Base-by-base conservation (phyloP, 257 asterid species). In the Jacaranda copaia region DNA sequence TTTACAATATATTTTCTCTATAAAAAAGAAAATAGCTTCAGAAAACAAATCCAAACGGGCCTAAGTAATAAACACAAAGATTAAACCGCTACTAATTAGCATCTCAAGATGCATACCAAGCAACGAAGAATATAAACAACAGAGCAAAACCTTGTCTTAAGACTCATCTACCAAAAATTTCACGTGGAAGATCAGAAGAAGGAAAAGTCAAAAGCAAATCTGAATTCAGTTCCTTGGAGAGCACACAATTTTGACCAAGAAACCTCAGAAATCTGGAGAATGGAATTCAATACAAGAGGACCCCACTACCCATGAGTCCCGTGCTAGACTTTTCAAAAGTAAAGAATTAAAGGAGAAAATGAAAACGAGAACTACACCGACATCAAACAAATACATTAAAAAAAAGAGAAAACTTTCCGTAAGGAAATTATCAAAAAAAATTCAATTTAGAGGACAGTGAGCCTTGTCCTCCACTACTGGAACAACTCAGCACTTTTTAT, bases 401-500 rank as follows among this genome's bases (percentile, higher is more conserved):
- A 3, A 70, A n/a, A 20, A 1, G 13, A 10, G 15, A 5, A 42
- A 42, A 42, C 46, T 42, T 42, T 35, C 46, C 2, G 32, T 25
- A 25, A 25, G 68, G 55, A 13, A 14, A 35, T 35, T 12, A 7
- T 13, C 12, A 57, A 6, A n/a, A 25, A 25, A 42, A 25, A 15
- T 63, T 35, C 55, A 42, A 51, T 59, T 56, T 19, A 48, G 36
- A 64, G 8, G 32, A 70, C 1, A 58, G 3, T 42, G 3, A 40
- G 38, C 4, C 18, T 64, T 76, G 67, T 38, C 58, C 53, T 59
- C 77, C 87, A 76, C 78, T 53, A 67, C 3, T 13, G 39, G 62
- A 72, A 58, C 55, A 75, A 52, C 20, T 15, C 62, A 73, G 25
- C 71, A 67, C 56, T 43, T 63, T 8, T 36, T 15, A 51, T 70